phyloP scores from a whole-genome alignment of 495 filamentous ascomycete genomes.

The Xylaria sp. region DNA sequence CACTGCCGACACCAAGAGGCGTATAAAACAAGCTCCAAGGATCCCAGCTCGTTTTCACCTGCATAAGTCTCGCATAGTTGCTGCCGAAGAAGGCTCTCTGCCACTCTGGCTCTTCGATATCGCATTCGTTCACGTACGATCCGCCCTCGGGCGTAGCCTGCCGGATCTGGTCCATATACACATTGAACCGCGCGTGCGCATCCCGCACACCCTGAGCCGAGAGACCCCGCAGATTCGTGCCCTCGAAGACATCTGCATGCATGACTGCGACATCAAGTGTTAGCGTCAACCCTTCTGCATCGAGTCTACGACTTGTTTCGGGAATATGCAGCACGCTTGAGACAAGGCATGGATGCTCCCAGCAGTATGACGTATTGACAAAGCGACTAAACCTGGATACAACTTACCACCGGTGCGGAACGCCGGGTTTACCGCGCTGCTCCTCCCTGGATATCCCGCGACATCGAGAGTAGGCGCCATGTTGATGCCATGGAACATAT shows the following conservation, averaged over 20 bases:
- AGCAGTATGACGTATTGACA: background rate
- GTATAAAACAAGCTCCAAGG: conserved; percentile 63
- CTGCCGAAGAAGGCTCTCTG: conserved; percentile 66
- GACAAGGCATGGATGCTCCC: background rate
- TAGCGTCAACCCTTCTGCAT: background rate
- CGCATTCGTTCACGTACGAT: conserved; percentile 58
- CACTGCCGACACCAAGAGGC: conserved; percentile 60
- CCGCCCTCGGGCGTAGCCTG: conserved; percentile 49
- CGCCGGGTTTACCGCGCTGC: conserved; percentile 56
- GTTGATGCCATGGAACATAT: conserved; percentile 49
- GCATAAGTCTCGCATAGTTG: conserved; percentile 52
- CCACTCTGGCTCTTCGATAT: conserved; percentile 69
- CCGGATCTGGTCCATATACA: conserved; percentile 35
- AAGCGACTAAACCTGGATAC: background rate
- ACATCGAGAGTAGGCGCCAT: conserved; percentile 34
- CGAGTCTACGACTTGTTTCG: background rate
- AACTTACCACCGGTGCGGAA: conserved; percentile 48
- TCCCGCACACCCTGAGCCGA: conserved; percentile 28
- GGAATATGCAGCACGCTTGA: background rate
- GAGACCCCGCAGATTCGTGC: conserved; percentile 26
- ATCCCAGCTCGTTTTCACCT: conserved; percentile 60
- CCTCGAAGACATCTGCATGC: conserved; percentile 52
- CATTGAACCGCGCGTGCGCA: conserved; percentile 30
- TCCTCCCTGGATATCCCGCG: conserved; percentile 42
- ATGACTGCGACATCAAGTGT: conserved; percentile 37